Evolutionary conservation across 2,329 filamentous ascomycete species (phyloP), one percentile per base, ranked within the genome.

Genomic region (Talaromyces sp.): DNA sequence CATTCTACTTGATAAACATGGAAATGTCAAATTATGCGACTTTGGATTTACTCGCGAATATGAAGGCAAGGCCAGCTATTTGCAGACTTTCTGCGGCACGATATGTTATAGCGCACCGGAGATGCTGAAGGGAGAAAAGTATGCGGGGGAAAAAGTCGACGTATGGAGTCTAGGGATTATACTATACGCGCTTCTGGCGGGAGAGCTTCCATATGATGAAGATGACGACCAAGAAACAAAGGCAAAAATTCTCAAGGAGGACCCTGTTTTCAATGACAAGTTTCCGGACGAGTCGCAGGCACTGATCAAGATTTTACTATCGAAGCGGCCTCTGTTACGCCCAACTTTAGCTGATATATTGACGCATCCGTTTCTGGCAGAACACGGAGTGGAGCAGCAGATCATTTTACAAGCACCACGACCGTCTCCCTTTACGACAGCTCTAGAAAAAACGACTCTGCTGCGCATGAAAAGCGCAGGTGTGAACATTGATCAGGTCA

Each of bases 31-130:
- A 80, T 82, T 99, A 67, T 94, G 96, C 70, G 95, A 99, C 76
- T 99, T 99, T 81, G 95, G 95, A 19, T 99, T 99, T 75, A 99
- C 95, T 11, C 86, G 95, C 69, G 95, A 99, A 79, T 99, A 99
- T 77, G 93, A 97, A 78, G 94, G 94, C 66, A 93, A 96, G 72
- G 87, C 92, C 35, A 98, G 93, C 76, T 94, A 98, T 73, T 81
- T 99, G 63, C 94, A 98, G 78, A 99, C 95, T 1, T 99, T 97
- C 79, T 99, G 95, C 76, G 95, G 95, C 5, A 99, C 95, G 0
- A 90, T 99, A 68, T 98, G 94, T 80, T 99, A 99, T 79, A 97
- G 93, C 63, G 95, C 95, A 2, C 95, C 95, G 2, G 95, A 99
- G 78, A 99, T 99, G 95, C 84, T 99, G 47, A 97, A 95, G 77